Base-by-base conservation (phyloP, 176 grass and related monocot genomes). In the Musa beccarii region DNA sequence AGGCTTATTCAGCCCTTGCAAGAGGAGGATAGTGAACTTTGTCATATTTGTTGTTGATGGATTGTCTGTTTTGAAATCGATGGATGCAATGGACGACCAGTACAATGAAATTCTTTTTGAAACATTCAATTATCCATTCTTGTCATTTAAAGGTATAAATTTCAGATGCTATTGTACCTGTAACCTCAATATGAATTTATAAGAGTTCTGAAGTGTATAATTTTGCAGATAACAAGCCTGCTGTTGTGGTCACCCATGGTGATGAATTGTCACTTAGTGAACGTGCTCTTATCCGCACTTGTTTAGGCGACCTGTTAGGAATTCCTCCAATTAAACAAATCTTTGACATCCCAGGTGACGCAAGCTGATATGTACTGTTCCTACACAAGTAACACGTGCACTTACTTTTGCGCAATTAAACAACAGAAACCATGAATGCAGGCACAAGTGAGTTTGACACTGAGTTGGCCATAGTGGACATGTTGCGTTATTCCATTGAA, bases 21-120 rank as follows among this genome's bases (percentile, higher is more conserved):
- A 79, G 64, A 92, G 70, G 69, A 88, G 92, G 81, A 89, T 76
- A 69, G 89, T 96, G 43, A 96, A 92, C 76, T 92, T 82, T 82
- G 89, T 83, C 52, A 88, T 96, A 84, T 92, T 96, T 84, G 83
- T 92, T 57, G 68, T 90, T 71, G 59, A 92, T 79, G 89, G 89
- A 54, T 22, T 49, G 56, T 84, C 83, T 81, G 57, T 92, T 75
- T 80, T 88, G 15, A 70, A 84, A 29, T 89, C 80, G 64, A 82
- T 86, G 53, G 76, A 84, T 54, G 49, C 10, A 6, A 29, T 77
- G 56, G 76, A 79, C 15, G 82, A 75, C 66, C 66, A 15, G 24
- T 88, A 96, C 69, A 79, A 82, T 71, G 79, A 90, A n/a, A 72
- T 84, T 8, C 56, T 92, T 71, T 62, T 21, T 19, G 54, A 83